A percentile compares a stretch with the other conserved stretches of the same genome.
These are phyloP conservation scores for Zizania latifolia DNA, from an alignment of 176 grass and related monocot genomes.

Conservation along the genomic window DNA sequence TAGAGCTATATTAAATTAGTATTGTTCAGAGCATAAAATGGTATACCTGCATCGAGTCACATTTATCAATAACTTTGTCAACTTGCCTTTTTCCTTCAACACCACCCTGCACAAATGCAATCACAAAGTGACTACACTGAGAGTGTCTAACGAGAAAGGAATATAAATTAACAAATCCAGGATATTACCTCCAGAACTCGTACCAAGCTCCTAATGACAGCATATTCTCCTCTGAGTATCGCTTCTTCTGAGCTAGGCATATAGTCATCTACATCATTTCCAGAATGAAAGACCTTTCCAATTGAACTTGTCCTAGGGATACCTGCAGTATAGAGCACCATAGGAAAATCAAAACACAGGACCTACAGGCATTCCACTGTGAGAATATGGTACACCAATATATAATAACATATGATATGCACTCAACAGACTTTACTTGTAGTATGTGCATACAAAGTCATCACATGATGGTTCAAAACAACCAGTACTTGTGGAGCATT, in stretches of 20 bases:
- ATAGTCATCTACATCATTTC: slow-evolving; percentile 62
- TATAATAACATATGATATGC: slow-evolving; percentile 16
- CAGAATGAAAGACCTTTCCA: slow-evolving; percentile 86
- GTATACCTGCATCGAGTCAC: slow-evolving; percentile 94
- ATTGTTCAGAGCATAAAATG: slow-evolving; percentile 19
- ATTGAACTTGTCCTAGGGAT: slow-evolving; percentile 80
- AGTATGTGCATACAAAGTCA: slow-evolving; percentile 15
- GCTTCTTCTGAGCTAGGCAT: slow-evolving; percentile 88
- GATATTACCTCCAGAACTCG: slow-evolving; percentile 83
- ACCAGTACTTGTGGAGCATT: neutral
- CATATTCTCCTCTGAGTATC: slow-evolving; percentile 81
- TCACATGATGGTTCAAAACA: slow-evolving; percentile 2
- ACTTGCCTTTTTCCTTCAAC: slow-evolving; percentile 96
- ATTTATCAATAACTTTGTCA: slow-evolving; percentile 97
- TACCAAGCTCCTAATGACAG: slow-evolving; percentile 93
- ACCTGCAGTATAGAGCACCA: slow-evolving; percentile 42
- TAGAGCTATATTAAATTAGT: slow-evolving; percentile 11
- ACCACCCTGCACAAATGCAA: slow-evolving; percentile 64
- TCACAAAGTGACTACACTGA: slow-evolving; percentile 1
- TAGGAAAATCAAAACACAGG: slow-evolving; percentile 14
- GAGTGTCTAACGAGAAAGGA: neutral
- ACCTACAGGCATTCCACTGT: slow-evolving; percentile 19
- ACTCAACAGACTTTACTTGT: slow-evolving; percentile 11
- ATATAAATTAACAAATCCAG: slow-evolving; percentile 22
- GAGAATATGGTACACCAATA: neutral